Percentiles rank a stretch among this genome's conserved stretches.
Conservation (phyloP, 352 stramenopile genomes). For the Globisporangium barbulae region DNA sequence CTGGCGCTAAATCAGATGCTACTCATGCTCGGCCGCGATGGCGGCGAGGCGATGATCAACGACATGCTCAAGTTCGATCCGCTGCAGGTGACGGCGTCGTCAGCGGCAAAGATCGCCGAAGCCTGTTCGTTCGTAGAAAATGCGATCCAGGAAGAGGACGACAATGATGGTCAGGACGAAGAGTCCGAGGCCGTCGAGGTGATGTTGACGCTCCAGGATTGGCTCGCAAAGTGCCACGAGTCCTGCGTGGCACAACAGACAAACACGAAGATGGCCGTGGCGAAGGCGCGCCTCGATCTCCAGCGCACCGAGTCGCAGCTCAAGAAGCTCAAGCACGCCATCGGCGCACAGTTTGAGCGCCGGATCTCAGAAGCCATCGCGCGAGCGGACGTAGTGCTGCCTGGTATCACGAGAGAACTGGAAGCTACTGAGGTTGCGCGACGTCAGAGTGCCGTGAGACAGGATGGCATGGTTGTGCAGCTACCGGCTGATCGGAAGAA, state of each 20-base stretch:
- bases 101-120: slow-evolving; percentile 30
- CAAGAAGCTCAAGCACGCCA: slow-evolving; percentile 49
- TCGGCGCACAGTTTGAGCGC: slow-evolving; percentile 55
- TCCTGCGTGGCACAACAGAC: slow-evolving; percentile 38
- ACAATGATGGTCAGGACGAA: slow-evolving; percentile 19
- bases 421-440: not conserved
- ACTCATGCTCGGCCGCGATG: slow-evolving; percentile 39
- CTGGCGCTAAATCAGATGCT: slow-evolving; percentile 42
- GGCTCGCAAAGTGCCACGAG: slow-evolving; percentile 57
- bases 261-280: slow-evolving; percentile 32
- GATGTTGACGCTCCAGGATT: slow-evolving; percentile 56
- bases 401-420: not conserved
- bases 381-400: slow-evolving; percentile 18
- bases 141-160: slow-evolving; percentile 16
- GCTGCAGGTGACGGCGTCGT: slow-evolving; percentile 33
- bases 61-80: slow-evolving; percentile 64
- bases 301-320: slow-evolving; percentile 55
- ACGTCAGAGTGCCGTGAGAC: not conserved
- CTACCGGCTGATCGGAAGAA: not conserved
- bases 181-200: slow-evolving; percentile 17
- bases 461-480: slow-evolving; percentile 8
- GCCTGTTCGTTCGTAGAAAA: slow-evolving; percentile 30
- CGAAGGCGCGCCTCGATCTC: slow-evolving; percentile 41
- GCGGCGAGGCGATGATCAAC: slow-evolving; percentile 42
- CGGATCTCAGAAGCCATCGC: slow-evolving; percentile 44